Evolutionary conservation across 2,329 filamentous ascomycete species (phyloP), one percentile per base, ranked within the genome.

Genomic region (Fusarium sp.): DNA sequence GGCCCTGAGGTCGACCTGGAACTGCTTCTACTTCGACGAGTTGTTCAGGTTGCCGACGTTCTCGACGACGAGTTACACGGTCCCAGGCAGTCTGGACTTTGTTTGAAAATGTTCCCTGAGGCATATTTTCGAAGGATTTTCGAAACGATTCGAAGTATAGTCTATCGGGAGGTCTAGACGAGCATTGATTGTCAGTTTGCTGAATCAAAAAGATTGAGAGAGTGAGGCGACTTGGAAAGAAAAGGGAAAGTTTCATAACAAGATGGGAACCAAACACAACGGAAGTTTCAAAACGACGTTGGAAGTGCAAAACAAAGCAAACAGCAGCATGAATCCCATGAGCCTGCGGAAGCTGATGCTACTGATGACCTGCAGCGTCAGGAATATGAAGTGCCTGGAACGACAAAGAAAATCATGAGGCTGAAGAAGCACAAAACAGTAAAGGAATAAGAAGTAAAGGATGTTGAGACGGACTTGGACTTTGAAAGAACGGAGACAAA

Each of bases 21-120:
- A 33, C 26, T 14, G 24, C 44, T 30, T 52, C 33, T 3, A 52
- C n/a, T 19, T 53, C 41, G 2, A 50, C 41, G 22, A 45, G 48
- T 14, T 40, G 56, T 17, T 33, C 50, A 39, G 46, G 39, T 7
- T 20, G 32, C 14, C 13, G 39, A 7, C 26, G n/a, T 15, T 14
- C 9, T n/a, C 26, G 55, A 7, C 61, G 41, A 15, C 24, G 22
- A 4, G 32, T 52, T 32, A 62, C 15, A 3, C 47, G 50, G 11
- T 56, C 56, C 51, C 33, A 49, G 15, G 35, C 24, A 17, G 20
- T 13, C 2, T 45, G 49, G 10, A 66, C 6, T 7, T 28, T 35
- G 6, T 15, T 20, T 0, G 32, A 30, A 19, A 66, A 20, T 14
- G 39, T 44, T 33, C 26, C 37, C 1, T 41, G 43, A 22, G 49